Evolutionary conservation across 2,329 filamentous ascomycete genomes (phyloP), one percentile per base, ranked within the genome.

Genomic region (Fusarium luffae): DNA sequence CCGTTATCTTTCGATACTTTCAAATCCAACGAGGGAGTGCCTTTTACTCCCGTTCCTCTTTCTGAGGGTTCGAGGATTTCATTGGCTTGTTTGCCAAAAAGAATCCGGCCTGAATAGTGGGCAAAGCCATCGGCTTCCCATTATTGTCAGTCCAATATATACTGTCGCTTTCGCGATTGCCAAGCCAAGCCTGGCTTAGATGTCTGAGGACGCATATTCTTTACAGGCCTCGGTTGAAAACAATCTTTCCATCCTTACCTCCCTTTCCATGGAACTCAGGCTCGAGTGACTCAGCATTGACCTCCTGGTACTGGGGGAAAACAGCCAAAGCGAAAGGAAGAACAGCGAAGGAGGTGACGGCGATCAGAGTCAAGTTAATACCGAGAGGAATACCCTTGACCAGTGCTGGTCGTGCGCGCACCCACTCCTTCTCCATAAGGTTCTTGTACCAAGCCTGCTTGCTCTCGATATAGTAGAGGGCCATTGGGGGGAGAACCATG

Each of bases 211-310:
- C 46, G n/a, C 42, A 25, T 44, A 28, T 16, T 21, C 42, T 21
- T 81, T 83, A 98, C 75, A 99, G 95, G 14, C 96, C 96, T 76
- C 96, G 89, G 81, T 99, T 98, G 82, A 99, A 98, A 78, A 97
- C 93, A n/a, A 99, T 92, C 83, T 93, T 85, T 0, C 93, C 94
- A 57, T 88, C 87, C 69, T 91, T 87, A 1, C 94, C 95, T 32
- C 93, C 94, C 59, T 88, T 88, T 9, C 89, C 91, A 82, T 91
- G 91, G 79, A 99, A 98, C 81, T 97, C 93, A 68, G 91, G 85
- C 85, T 98, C 96, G 59, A 99, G 82, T 52, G 84, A 89, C 30
- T 88, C 86, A 2, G 92, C 94, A 69, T 86, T 87, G 43, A 98
- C 92, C 68, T 88, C 88, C 84, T 99, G 93, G 69, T 94, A 86